These are phyloP conservation scores for Phytophthora hybrid DNA, from an alignment of 352 stramenopile genomes.

Conservation along the genomic window DNA sequence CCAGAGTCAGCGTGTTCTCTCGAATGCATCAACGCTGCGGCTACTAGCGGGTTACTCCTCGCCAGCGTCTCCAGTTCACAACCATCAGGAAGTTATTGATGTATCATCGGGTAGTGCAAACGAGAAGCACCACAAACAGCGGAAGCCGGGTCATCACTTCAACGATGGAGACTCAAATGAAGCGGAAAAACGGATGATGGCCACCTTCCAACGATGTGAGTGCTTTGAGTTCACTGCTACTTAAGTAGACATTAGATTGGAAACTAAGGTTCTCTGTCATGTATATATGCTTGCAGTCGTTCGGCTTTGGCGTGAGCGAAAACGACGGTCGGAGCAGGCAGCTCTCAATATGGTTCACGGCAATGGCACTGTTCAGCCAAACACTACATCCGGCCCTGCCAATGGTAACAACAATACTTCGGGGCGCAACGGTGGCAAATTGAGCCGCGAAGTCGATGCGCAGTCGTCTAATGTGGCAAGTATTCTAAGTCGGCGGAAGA, in stretches of 20 bases:
- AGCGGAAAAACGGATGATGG: slow-evolving; percentile 49
- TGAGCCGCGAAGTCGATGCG: slow-evolving; percentile 60
- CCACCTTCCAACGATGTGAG: slow-evolving; percentile 66
- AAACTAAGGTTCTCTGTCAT: neutral
- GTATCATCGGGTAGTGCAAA: slow-evolving; percentile 13
- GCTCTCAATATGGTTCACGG: slow-evolving; percentile 64
- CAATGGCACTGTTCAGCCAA: slow-evolving; percentile 26
- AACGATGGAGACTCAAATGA: slow-evolving; percentile 12
- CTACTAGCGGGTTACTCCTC: slow-evolving; percentile 12
- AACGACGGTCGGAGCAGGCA: slow-evolving; percentile 52
- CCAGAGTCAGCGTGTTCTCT: slow-evolving; percentile 25
- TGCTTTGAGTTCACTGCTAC: neutral
- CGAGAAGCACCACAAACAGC: slow-evolving; percentile 15
- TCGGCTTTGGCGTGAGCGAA: slow-evolving; percentile 67
- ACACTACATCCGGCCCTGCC: neutral
- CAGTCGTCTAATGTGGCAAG: slow-evolving; percentile 76
- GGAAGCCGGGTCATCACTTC: slow-evolving; percentile 13
- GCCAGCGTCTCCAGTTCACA: slow-evolving; percentile 11
- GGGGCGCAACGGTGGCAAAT: slow-evolving; percentile 47
- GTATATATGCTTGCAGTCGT: slow-evolving; percentile 57
- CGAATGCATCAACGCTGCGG: slow-evolving; percentile 20
- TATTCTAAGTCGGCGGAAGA: slow-evolving; percentile 78
- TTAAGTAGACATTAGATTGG: neutral
- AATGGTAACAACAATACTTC: slow-evolving; percentile 16
- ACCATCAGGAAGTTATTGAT: slow-evolving; percentile 14